A percentile compares a stretch with the other conserved stretches of the same genome.
phyloP scores from a whole-genome alignment of 305 asterid species.

The Plantago rigida region DNA sequence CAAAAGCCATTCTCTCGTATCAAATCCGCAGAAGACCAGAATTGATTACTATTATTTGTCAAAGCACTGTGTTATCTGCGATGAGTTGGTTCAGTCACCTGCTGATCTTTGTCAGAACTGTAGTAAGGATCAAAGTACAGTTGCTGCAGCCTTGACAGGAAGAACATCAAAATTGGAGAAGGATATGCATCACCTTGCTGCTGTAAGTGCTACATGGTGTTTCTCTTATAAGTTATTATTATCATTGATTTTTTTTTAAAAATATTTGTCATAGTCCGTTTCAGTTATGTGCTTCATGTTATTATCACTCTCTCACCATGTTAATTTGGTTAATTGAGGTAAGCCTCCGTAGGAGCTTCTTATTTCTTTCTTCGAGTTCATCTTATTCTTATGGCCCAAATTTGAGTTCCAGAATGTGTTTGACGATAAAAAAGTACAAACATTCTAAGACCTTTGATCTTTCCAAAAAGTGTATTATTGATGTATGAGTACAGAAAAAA shows the following conservation, averaged over 20 bases:
- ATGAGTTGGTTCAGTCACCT: conserved; percentile 64
- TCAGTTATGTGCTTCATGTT: not conserved
- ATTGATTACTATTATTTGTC: conserved; percentile 78
- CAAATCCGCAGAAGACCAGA: conserved; percentile 55
- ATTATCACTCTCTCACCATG: not conserved
- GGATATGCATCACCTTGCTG: conserved; percentile 73
- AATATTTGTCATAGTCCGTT: not conserved
- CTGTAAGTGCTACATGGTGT: conserved; percentile 49
- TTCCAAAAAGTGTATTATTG: no score
- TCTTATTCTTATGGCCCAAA: no score
- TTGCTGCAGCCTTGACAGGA: conserved; percentile 60
- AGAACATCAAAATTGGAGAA: conserved; percentile 73
- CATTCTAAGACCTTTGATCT: no score
- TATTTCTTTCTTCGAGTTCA: no score
- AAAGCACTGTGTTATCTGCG: conserved; percentile 77
- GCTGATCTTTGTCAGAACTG: conserved; percentile 55
- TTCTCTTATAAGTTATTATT: not conserved
- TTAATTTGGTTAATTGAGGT: no score
- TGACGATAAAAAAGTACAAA: no score
- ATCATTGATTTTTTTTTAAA: no score
- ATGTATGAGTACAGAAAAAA: no score
- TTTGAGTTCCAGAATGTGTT: no score
- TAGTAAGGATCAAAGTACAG: conserved; percentile 53
- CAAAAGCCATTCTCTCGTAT: conserved; percentile 38
- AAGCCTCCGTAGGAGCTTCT: no score